These are phyloP conservation scores for Halophytophthora polymorphica DNA, from an alignment of 352 stramenopile species.

Conservation along the genomic window DNA sequence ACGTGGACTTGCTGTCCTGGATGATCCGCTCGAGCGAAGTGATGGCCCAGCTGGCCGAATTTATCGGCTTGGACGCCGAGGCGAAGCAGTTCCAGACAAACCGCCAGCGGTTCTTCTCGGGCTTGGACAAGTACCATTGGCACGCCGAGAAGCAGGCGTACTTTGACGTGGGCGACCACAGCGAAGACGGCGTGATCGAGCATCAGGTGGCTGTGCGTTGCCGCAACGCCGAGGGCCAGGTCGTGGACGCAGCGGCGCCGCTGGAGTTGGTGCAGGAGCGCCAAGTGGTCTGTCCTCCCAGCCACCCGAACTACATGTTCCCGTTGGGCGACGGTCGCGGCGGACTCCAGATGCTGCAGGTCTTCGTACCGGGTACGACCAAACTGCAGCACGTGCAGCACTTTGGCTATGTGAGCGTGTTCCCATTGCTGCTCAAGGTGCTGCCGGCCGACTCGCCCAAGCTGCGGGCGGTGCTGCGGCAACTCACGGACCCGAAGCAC, in stretches of 20 bases:
- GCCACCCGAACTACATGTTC: conserved; percentile 72
- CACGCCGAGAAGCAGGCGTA: conserved; percentile 57
- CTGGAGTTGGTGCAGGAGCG: conserved; percentile 32
- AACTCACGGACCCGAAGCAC: conserved; percentile 60
- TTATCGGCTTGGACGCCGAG: conserved; percentile 30
- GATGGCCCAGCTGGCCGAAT: conserved; percentile 41
- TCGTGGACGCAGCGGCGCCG: conserved; percentile 36
- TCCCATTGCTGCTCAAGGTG: conserved; percentile 80
- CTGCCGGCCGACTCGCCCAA: conserved; percentile 65
- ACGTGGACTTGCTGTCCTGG: conserved; percentile 91
- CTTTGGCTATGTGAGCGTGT: conserved; percentile 87
- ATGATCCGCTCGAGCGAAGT: conserved; percentile 75
- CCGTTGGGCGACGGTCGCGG: conserved; percentile 76
- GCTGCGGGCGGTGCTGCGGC: conserved; percentile 50
- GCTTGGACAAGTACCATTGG: conserved; percentile 73
- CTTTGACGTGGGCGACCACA: conserved; percentile 83
- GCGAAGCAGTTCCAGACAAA: conserved; percentile 26
- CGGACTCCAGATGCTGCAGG: conserved; percentile 66
- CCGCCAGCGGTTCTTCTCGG: conserved; percentile 32
- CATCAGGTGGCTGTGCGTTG: conserved; percentile 69
- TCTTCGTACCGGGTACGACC: conserved; percentile 60
- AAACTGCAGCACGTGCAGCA: conserved; percentile 75
- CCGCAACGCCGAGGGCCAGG: conserved; percentile 42
- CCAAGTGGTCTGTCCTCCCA: conserved; percentile 42
- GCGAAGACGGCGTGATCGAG: conserved; percentile 63